Evolutionary conservation across 78 protist genomes (phyloP).

Genomic region (Bodo saltans): DNA sequence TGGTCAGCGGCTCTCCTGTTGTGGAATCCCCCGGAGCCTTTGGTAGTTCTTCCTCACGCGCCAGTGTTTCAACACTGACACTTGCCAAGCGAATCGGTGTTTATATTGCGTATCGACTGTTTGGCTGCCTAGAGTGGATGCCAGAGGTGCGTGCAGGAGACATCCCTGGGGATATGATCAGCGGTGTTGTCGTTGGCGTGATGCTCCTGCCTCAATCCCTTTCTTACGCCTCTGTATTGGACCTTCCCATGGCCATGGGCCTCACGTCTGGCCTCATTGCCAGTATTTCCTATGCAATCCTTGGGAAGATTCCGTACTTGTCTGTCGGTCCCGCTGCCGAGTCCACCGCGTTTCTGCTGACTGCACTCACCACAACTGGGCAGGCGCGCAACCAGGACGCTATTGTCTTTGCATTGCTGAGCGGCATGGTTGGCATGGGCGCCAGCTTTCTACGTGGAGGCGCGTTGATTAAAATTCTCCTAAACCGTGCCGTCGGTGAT

Average conservation of each 20-base stretch:
- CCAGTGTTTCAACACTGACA: too few species aligned
- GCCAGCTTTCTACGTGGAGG: neutral
- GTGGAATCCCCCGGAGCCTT: too few species aligned
- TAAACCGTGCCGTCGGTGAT: neutral
- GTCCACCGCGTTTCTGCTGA: neutral
- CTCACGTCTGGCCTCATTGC: neutral
- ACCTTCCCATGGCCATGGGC: neutral
- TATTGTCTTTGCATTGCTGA: neutral
- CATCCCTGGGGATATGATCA: neutral
- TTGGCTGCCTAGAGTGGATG: too few species aligned
- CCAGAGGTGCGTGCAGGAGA: too few species aligned
- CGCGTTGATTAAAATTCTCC: neutral
- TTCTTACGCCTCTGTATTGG: slow-evolving; percentile 7
- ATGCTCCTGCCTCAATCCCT: slow-evolving; percentile 29
- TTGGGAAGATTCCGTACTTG: neutral
- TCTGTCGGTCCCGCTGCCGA: neutral
- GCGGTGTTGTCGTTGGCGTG: slow-evolving; percentile 20
- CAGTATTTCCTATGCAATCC: neutral
- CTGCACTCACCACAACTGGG: neutral
- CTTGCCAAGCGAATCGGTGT: too few species aligned
- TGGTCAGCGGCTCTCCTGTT: too few species aligned
- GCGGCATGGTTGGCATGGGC: neutral
- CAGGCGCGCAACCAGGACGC: neutral
- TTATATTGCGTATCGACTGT: too few species aligned
- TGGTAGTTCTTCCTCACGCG: too few species aligned